These are phyloP conservation scores for Daldinia loculata DNA, from an alignment of 495 filamentous ascomycete genomes.

Conservation along the genomic window DNA sequence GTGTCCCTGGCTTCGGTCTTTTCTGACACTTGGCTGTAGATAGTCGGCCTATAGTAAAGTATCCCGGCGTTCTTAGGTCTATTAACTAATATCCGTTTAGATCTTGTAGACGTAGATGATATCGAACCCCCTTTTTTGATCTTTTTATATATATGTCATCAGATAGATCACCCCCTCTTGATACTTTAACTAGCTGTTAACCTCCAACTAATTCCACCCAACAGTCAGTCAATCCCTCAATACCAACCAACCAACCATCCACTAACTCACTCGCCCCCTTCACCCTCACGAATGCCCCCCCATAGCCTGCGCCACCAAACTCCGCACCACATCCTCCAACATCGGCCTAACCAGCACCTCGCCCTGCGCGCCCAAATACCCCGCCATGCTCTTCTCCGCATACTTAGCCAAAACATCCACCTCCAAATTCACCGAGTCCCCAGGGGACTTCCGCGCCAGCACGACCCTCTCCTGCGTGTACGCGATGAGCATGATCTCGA, in stretches of 20 bases:
- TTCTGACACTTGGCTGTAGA: too few relatives aligned
- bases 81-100: not conserved
- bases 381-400: slow-evolving; percentile 90
- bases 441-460: slow-evolving; percentile 78
- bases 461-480: slow-evolving; percentile 96
- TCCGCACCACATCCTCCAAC: slow-evolving; percentile 84
- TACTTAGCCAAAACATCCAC: slow-evolving; percentile 99
- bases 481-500: slow-evolving; percentile 98
- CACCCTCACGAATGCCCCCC: slow-evolving; percentile 43
- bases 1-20: too few relatives aligned
- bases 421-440: slow-evolving; percentile 93
- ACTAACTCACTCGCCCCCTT: not conserved
- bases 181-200: not conserved
- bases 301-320: slow-evolving; percentile 78
- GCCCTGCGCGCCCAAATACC: slow-evolving; percentile 67
- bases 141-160: not conserved
- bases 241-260: too few relatives aligned
- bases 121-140: not conserved
- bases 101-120: not conserved
- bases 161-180: not conserved
- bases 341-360: slow-evolving; percentile 65
- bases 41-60: too few relatives aligned
- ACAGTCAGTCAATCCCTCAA: too few relatives aligned
- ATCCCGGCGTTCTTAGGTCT: not conserved
- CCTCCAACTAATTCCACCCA: too few relatives aligned